A percentile compares a stretch with the other conserved stretches of the same genome.
These are phyloP conservation scores for Metarhizium brunneum DNA, from an alignment of 2,329 filamentous ascomycete species.

Conservation along the genomic window DNA sequence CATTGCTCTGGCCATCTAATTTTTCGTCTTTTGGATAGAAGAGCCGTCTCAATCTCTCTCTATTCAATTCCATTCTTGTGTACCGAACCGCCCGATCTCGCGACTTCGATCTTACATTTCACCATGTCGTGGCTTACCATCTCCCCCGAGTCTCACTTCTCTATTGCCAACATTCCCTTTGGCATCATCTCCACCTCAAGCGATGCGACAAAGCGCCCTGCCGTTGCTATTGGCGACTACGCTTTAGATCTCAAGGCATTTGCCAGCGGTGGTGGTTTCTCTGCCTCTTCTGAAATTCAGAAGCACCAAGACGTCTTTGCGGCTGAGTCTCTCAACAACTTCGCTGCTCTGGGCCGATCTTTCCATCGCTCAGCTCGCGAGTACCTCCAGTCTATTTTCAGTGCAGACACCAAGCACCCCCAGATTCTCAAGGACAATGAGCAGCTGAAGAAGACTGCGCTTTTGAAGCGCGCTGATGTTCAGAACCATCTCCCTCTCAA, in stretches of 20 bases:
- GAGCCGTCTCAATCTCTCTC: background rate
- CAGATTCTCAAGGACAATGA: slow-evolving; percentile 26
- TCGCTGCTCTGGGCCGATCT: slow-evolving; percentile 49
- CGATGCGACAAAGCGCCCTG: slow-evolving; percentile 49
- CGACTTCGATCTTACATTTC: background rate
- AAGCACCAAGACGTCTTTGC: slow-evolving; percentile 18
- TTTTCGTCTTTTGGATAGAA: background rate
- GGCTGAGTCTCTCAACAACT: slow-evolving; percentile 20
- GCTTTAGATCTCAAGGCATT: slow-evolving; percentile 62
- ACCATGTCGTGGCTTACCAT: slow-evolving; percentile 18
- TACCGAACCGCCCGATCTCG: background rate
- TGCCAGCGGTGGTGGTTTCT: slow-evolving; percentile 33
- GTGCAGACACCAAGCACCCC: slow-evolving; percentile 38
- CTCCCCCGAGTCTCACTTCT: slow-evolving; percentile 39
- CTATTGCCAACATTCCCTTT: slow-evolving; percentile 73
- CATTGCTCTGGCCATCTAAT: background rate
- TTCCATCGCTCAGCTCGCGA: slow-evolving; percentile 61
- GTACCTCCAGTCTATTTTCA: slow-evolving; percentile 54
- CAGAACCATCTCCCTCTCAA: slow-evolving; percentile 63
- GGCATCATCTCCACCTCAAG: slow-evolving; percentile 63
- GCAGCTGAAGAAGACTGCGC: slow-evolving; percentile 17
- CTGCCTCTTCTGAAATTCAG: slow-evolving; percentile 14
- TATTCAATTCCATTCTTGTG: background rate
- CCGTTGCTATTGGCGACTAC: slow-evolving; percentile 63
- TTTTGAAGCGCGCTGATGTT: slow-evolving; percentile 33